A percentile compares a stretch with the other conserved stretches of the same genome.
These are phyloP conservation scores for Cladosporium austrohemisphaericum DNA, from an alignment of 2,329 filamentous ascomycete species.

Conservation along the genomic window DNA sequence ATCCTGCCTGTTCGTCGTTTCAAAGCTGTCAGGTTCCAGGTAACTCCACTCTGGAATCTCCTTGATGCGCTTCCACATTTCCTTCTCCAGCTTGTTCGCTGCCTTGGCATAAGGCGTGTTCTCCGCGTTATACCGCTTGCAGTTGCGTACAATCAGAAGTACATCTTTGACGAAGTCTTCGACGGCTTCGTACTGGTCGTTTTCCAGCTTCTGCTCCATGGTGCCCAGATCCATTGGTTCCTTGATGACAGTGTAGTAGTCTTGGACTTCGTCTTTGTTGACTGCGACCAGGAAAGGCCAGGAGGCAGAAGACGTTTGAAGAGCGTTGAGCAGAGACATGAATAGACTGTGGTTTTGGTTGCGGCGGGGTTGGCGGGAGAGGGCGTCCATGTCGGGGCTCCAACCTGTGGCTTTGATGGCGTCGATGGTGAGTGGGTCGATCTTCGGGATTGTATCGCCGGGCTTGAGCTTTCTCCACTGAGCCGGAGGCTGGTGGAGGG, in stretches of 20 bases:
- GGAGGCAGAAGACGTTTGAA: constrained; percentile 87
- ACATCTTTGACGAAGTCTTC: constrained; percentile 92
- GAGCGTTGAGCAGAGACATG: constrained; percentile 84
- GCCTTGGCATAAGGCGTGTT: constrained; percentile 92
- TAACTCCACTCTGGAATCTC: constrained; percentile 82
- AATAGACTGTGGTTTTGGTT: constrained; percentile 96
- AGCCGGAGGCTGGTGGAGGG: constrained; percentile 78
- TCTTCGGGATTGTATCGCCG: constrained; percentile 57
- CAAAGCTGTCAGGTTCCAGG: constrained; percentile 35
- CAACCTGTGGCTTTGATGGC: constrained; percentile 89
- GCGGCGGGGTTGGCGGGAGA: constrained; percentile 89
- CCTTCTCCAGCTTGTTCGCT: constrained; percentile 88
- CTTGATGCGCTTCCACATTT: constrained; percentile 90
- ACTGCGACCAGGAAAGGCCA: constrained; percentile 96
- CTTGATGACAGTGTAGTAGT: constrained; percentile 98
- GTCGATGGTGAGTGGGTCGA: constrained; percentile 80
- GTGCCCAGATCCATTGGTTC: constrained; percentile 95
- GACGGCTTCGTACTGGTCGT: constrained; percentile 83
- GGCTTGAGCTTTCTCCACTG: constrained; percentile 66
- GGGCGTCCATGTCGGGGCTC: constrained; percentile 96
- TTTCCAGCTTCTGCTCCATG: constrained; percentile 94
- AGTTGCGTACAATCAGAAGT: constrained; percentile 88
- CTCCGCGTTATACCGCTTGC: constrained; percentile 93
- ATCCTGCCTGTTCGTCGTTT: constrained; percentile 28
- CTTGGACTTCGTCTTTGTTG: constrained; percentile 92